Evolutionary conservation across 768 basidiomycete species (phyloP), one percentile per base, ranked within the genome.

Genomic region (Kwoniella heveanensis): DNA sequence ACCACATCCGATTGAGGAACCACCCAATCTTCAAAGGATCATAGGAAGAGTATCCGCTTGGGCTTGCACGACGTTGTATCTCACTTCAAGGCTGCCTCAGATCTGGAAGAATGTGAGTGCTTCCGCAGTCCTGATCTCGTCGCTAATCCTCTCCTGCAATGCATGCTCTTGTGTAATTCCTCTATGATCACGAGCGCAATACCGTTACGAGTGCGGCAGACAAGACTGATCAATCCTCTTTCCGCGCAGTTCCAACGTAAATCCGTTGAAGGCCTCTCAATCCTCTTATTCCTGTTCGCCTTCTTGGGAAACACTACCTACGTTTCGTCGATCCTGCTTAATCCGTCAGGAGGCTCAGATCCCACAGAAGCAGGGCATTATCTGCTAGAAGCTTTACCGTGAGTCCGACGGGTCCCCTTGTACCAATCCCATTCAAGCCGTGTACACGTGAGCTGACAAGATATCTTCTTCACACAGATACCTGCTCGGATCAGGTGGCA

Each of bases 91-190:
- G 63, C 80, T 99, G 72, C 96, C 96, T 22, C 96, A 99, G 79
- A 96, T 99, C 67, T 98, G 96, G 96, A 95, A 94, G 81, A 97
- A 97, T 74, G 94, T 96, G 79, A 78, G 92, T 87, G n/a, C n/a
- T n/a, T n/a, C n/a, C n/a, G n/a, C n/a, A n/a, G n/a, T n/a, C n/a
- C n/a, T n/a, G n/a, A n/a, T n/a, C n/a, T n/a, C n/a, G n/a, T n/a
- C n/a, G n/a, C n/a, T n/a, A n/a, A n/a, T n/a, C n/a, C n/a, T n/a
- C n/a, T n/a, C n/a, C n/a, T n/a, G n/a, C n/a, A n/a, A n/a, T n/a
- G n/a, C n/a, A n/a, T n/a, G n/a, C n/a, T n/a, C n/a, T n/a, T n/a
- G n/a, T n/a, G n/a, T n/a, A n/a, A n/a, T n/a, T n/a, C n/a, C n/a
- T n/a, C n/a, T n/a, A n/a, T n/a, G n/a, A n/a, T n/a, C n/a, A n/a